phyloP scores from a whole-genome alignment of 805 yeast genomes.

The Nakazawaea sp. region DNA sequence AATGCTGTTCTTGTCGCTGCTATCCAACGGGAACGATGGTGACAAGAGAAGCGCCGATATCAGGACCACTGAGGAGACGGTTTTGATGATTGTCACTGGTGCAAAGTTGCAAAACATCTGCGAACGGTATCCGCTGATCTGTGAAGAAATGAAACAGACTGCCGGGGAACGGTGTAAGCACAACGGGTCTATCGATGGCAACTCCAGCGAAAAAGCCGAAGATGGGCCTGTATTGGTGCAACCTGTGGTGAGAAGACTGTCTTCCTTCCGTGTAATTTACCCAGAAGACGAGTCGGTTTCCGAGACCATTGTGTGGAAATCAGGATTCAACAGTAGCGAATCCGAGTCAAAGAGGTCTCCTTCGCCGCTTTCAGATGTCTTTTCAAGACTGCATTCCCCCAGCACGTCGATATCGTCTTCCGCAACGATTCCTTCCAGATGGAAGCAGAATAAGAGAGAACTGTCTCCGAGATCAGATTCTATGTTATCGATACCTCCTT shows the following conservation, averaged over 20 bases:
- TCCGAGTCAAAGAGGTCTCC: background rate
- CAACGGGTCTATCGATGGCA: constrained; percentile 18
- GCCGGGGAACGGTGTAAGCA: constrained; percentile 43
- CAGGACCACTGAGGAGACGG: constrained; percentile 53
- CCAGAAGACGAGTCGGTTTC: background rate
- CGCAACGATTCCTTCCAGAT: background rate
- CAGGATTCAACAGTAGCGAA: background rate
- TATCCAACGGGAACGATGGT: constrained; percentile 22
- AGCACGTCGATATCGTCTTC: background rate
- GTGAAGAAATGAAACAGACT: constrained; percentile 52
- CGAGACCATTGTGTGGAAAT: background rate
- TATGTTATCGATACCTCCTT: constrained; percentile 26
- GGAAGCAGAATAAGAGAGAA: background rate
- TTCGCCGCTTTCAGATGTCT: background rate
- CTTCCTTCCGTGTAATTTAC: constrained; percentile 12
- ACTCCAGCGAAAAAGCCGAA: background rate
- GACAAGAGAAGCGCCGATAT: constrained; percentile 52
- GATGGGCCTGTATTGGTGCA: background rate
- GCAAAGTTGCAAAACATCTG: constrained; percentile 48
- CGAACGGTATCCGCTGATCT: constrained; percentile 48
- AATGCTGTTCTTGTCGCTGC: constrained; percentile 55
- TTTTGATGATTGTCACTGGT: constrained; percentile 54
- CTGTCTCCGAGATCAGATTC: background rate
- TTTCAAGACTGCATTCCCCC: background rate
- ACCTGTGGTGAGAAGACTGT: constrained; percentile 4